Evolutionary conservation across 306 rosid species (phyloP), one percentile per base, ranked within the genome.

Genomic region (Oemleria cerasiformis): DNA sequence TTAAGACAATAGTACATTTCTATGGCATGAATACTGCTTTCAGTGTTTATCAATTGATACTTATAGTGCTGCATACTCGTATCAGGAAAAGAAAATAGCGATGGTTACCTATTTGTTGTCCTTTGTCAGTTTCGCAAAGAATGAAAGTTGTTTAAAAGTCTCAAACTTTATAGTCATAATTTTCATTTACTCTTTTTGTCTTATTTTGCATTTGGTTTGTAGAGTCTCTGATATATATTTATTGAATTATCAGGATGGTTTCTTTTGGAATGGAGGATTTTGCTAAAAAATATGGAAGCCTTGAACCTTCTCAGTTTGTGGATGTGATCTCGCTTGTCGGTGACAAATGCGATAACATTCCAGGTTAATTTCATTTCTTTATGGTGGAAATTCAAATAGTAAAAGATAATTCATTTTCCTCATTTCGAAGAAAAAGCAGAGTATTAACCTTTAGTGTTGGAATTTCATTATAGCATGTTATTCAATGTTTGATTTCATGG

Each of bases 241-340:
- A 47, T 16, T 43, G 63, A 76, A 41, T 75, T 78, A n/a, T 44
- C 80, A 93, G 98, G 75, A 86, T 94, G 94, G 91, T 84, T 82
- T 94, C 98, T 8, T 91, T 94, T 87, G 98, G 98, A 73, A 79
- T 89, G 69, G 98, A 94, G 78, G 96, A 94, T 63, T 94, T 87
- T 85, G 88, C 81, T 36, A 51, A 87, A 41, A 80, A 84, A 76
- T 94, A 72, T 79, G 98, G 94, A 77, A 82, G 79, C 72, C 69
- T 94, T 71, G 56, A 86, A 77, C 98, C 98, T 78, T 94, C 91
- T 69, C 98, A 94, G 77, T 88, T 94, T 83, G 98, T 85, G 71
- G 97, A 94, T 79, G 76, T 94, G 78, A 74, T 94, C 3, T 87
- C 97, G 50, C 96, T 94, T 67, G 76, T 88, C 64, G 98, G 98